Base-by-base conservation (phyloP, 441 rosid genomes). In the Brassica balearica region DNA sequence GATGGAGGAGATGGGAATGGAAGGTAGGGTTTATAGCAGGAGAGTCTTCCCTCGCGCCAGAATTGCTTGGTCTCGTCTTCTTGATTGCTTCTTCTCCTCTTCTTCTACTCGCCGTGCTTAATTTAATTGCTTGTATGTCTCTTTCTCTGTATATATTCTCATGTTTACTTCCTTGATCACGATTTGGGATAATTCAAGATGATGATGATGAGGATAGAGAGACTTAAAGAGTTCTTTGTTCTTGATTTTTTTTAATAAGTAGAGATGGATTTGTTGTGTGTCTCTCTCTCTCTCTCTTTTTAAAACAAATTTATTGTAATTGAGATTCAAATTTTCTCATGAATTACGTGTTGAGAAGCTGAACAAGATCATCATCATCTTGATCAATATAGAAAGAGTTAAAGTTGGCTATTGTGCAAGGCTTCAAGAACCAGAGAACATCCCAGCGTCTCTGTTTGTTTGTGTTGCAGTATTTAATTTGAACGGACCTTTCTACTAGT, bases 381-480 rank as follows among this genome's bases (percentile, higher is more conserved):
- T 8, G 38, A 68, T 51, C 19, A 61, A 12, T 61, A 29, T 74
- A 38, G 66, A 80, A 72, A 61, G 77, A 75, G 77, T 66, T 72
- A 61, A 56, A 88, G 82, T 76, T 80, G 20, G 93, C 84, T 8
- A 86, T 72, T 59, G 97, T 85, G 92, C 94, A 92, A 77, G 97
- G 97, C 88, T 92, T 93, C 73, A 93, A 78, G 84, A 95, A 89
- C 97, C 98, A 92, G 68, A 91, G 91, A 63, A 95, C 87, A 72
- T 92, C 93, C 61, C 89, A 80, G 5, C 85, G 81, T 72, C 75
- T 87, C n/a, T 12, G 17, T 20, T 19, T 12, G 17, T 20, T 19
- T 65, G 9, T 63, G 8, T 53, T 64, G 17, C 68, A 61, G 43
- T 7, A 55, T 71, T 68, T 32, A 55, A 43, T 6, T 36, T 19